Evolutionary conservation across 805 yeast species (phyloP).

Genomic region (Ogataea trehaloabstinens): DNA sequence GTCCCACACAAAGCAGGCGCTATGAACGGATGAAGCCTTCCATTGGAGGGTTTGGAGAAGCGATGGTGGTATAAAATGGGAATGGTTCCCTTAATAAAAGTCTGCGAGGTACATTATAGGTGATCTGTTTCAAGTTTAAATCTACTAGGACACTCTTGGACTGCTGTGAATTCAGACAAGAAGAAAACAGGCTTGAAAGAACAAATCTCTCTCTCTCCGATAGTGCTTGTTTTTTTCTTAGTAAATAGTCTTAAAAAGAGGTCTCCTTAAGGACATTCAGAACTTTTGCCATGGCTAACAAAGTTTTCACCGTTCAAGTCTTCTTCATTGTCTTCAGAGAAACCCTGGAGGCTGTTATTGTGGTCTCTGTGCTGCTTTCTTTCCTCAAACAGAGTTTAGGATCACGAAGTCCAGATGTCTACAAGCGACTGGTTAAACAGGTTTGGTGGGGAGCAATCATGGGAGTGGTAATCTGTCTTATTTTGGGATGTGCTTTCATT

Average conservation of each 20-base stretch:
- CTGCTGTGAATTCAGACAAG: neutral
- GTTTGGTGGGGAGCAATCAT: slow-evolving; percentile 80
- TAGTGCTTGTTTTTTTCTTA: neutral
- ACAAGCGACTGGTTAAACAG: slow-evolving; percentile 66
- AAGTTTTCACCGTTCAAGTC: slow-evolving; percentile 67
- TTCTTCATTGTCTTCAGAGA: slow-evolving; percentile 94
- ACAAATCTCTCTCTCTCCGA: slow-evolving; percentile 1
- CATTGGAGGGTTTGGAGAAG: too few species aligned
- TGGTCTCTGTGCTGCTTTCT: slow-evolving; percentile 87
- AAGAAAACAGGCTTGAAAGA: slow-evolving; percentile 1
- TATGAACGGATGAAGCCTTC: too few species aligned
- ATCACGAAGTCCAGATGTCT: slow-evolving; percentile 37
- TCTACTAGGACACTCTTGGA: slow-evolving; percentile 1
- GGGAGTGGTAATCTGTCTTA: slow-evolving; percentile 78
- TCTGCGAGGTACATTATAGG: too few species aligned
- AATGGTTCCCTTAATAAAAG: too few species aligned
- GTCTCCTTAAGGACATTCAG: too few species aligned
- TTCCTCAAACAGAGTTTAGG: slow-evolving; percentile 89
- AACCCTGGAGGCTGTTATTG: slow-evolving; percentile 86
- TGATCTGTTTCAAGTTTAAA: too few species aligned
- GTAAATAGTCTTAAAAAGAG: too few species aligned
- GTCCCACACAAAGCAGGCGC: too few species aligned
- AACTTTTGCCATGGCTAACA: slow-evolving; percentile 29
- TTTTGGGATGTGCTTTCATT: slow-evolving; percentile 89
- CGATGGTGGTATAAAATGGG: too few species aligned